A percentile compares a stretch with the other conserved stretches of the same genome.
Conservation (phyloP, 176 grass and related monocot species). For the Ensete glaucum region DNA sequence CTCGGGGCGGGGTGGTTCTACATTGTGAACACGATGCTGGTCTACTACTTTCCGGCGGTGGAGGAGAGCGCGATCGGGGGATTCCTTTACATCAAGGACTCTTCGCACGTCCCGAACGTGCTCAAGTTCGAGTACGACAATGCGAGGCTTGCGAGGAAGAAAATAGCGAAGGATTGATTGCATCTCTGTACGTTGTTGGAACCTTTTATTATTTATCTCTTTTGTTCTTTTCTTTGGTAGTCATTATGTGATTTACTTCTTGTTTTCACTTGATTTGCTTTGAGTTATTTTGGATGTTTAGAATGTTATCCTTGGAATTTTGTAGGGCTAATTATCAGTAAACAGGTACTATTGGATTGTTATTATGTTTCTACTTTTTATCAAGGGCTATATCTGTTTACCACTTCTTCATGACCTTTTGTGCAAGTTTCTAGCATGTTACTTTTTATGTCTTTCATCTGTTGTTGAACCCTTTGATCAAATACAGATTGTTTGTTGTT, state of each 20-base stretch:
- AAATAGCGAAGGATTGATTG: slow-evolving; percentile 78
- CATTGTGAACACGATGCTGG: slow-evolving; percentile 64
- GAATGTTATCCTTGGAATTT: too few species aligned
- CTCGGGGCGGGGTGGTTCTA: slow-evolving; percentile 89
- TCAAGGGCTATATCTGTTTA: too few species aligned
- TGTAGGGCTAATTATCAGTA: too few species aligned
- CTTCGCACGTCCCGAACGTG: slow-evolving; percentile 79
- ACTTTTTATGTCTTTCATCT: too few species aligned
- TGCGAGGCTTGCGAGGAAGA: slow-evolving; percentile 81
- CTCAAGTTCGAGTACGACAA: slow-evolving; percentile 98
- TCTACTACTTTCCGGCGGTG: slow-evolving; percentile 76
- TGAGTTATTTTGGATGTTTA: too few species aligned
- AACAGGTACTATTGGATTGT: too few species aligned
- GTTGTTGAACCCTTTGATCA: too few species aligned
- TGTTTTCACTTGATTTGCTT: too few species aligned
- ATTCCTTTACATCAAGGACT: slow-evolving; percentile 87
- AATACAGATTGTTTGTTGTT: too few species aligned
- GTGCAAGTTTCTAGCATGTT: too few species aligned
- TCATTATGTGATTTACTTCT: neutral
- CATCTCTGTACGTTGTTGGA: neutral
- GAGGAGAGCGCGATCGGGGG: slow-evolving; percentile 76
- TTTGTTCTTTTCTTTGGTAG: neutral
- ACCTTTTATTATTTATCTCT: neutral
- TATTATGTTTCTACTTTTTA: too few species aligned
- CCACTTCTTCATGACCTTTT: too few species aligned